A percentile compares a stretch with the other conserved stretches of the same genome.
These are phyloP conservation scores for Crithidia brevicula DNA, from an alignment of 208 protist genomes.

Conservation along the genomic window DNA sequence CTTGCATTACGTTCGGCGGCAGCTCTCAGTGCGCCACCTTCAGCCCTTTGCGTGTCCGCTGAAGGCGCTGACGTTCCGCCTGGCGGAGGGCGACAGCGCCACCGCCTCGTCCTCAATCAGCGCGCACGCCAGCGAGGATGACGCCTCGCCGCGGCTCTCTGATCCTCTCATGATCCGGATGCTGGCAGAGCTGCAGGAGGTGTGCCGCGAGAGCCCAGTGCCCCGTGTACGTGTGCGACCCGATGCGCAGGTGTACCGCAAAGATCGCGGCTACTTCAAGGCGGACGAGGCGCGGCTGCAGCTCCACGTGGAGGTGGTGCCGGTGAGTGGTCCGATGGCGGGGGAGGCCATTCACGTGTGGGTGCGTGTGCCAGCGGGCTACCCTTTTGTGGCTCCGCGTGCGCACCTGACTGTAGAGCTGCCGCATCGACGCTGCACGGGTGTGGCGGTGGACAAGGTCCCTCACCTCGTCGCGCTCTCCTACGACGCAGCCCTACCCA, in stretches of 20 bases:
- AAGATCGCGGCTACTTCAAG: conserved; percentile 22
- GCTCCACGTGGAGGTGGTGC: conserved; percentile 51
- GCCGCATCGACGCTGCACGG: conserved; percentile 39
- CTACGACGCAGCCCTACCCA: background rate
- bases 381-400: conserved; percentile 51
- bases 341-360: conserved; percentile 44
- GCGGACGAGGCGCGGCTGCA: conserved; percentile 27
- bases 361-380: conserved; percentile 44
- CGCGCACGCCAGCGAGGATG: background rate
- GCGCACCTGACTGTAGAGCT: conserved; percentile 46
- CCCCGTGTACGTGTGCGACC: conserved; percentile 21
- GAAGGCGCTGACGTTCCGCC: conserved; percentile 15
- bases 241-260: conserved; percentile 16
- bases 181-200: conserved; percentile 13
- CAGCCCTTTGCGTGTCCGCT: conserved; percentile 16
- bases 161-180: conserved; percentile 19
- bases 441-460: conserved; percentile 37
- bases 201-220: conserved; percentile 12
- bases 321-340: conserved; percentile 50
- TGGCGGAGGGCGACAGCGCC: conserved; percentile 20
- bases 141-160: conserved; percentile 4
- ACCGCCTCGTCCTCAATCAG: background rate
- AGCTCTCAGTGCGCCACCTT: conserved; percentile 20
- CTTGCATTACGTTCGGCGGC: conserved; percentile 22
- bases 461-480: conserved; percentile 47